phyloP scores from a whole-genome alignment of 2,329 filamentous ascomycete genomes.

The Cladosporium oxysporum region DNA sequence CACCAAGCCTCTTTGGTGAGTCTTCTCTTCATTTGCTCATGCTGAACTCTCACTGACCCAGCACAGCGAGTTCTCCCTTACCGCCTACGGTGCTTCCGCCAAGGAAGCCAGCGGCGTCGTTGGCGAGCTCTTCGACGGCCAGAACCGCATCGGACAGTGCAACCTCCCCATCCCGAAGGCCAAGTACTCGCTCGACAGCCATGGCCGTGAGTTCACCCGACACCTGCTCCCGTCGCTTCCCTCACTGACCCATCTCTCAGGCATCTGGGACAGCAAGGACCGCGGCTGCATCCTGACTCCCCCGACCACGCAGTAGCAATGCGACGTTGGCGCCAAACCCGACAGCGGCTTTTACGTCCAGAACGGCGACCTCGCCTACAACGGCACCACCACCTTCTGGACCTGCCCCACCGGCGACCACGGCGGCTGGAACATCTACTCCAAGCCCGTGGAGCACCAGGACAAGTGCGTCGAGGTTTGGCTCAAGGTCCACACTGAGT shows the following conservation, averaged over 20 bases:
- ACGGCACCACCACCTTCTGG: constrained; percentile 56
- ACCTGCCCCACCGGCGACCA: constrained; percentile 61
- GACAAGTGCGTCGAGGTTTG: constrained; percentile 52
- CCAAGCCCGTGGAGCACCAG: constrained; percentile 43
- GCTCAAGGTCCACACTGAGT: constrained; percentile 5
- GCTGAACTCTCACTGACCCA: background rate
- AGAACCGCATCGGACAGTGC: constrained; percentile 58
- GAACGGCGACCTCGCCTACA: constrained; percentile 54
- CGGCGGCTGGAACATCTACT: constrained; percentile 57
- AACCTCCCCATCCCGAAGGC: constrained; percentile 42
- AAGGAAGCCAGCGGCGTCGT: constrained; percentile 55
- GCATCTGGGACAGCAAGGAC: constrained; percentile 57
- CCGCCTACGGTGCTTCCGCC: constrained; percentile 40
- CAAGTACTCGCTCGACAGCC: constrained; percentile 58
- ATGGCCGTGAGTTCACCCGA: constrained; percentile 40
- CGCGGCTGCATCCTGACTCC: constrained; percentile 66
- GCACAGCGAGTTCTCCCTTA: constrained; percentile 54
- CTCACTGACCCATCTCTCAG: constrained; percentile 19
- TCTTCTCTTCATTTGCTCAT: constrained; percentile 1
- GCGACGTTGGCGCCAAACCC: constrained; percentile 56
- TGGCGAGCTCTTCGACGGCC: constrained; percentile 63
- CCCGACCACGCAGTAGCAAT: constrained; percentile 62
- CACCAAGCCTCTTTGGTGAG: constrained; percentile 9
- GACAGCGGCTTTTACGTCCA: constrained; percentile 59
- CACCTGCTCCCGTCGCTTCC: background rate